These are phyloP conservation scores for Periconia macrospinosa DNA, from an alignment of 2,329 filamentous ascomycete genomes.

Conservation along the genomic window DNA sequence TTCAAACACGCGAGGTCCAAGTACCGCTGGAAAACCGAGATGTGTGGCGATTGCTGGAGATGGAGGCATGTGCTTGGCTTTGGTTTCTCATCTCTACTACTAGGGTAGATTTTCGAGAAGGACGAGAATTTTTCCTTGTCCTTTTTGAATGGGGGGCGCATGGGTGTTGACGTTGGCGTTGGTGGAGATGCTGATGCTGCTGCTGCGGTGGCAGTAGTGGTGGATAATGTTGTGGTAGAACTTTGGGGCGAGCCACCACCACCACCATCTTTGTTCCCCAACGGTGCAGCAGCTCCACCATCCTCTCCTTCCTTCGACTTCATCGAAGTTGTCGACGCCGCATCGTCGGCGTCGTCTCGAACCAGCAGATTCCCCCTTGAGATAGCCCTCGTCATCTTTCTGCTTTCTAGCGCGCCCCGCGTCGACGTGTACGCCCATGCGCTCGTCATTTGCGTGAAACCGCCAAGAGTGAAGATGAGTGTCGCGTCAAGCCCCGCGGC, in stretches of 20 bases:
- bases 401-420: constrained; percentile 47
- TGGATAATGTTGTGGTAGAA: neutral
- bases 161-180: neutral
- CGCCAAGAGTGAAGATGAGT: constrained; percentile 43
- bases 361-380: neutral
- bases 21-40: constrained; percentile 43
- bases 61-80: constrained; percentile 17
- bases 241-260: neutral
- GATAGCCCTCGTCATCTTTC: constrained; percentile 44
- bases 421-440: constrained; percentile 49
- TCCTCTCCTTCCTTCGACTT: neutral
- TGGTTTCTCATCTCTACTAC: neutral
- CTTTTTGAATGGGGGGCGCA: neutral
- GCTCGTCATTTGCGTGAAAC: constrained; percentile 38
- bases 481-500: constrained; percentile 38
- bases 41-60: constrained; percentile 40
- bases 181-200: neutral
- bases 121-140: neutral
- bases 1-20: constrained; percentile 45
- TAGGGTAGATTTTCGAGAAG: neutral
- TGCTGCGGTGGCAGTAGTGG: neutral
- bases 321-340: neutral
- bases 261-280: too few relatives aligned
- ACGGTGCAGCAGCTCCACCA: neutral
- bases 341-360: neutral